Percentiles rank a stretch among this genome's conserved stretches.
phyloP scores from a whole-genome alignment of 2,329 filamentous ascomycete species.

The Calonectria honghensis region DNA sequence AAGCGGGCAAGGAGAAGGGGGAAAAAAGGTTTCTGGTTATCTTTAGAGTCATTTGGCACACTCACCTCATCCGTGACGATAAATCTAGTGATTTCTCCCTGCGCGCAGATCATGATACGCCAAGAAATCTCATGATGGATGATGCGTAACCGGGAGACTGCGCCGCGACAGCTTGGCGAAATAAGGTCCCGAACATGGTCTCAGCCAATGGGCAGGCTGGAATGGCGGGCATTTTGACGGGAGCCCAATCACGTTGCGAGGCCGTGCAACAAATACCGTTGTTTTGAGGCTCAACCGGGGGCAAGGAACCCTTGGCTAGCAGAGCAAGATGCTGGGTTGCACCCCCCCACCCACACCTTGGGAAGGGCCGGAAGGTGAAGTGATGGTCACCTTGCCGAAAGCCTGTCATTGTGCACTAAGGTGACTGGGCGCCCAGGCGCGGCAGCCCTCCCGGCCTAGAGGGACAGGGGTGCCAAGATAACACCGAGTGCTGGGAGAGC shows the following conservation, averaged over 20 bases:
- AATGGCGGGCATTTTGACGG: conserved; percentile 3
- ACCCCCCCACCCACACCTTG: conserved; percentile 33
- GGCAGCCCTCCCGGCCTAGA: conserved; percentile 45
- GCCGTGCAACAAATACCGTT: conserved; percentile 32
- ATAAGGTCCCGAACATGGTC: conserved; percentile 30
- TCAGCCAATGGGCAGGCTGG: conserved; percentile 31
- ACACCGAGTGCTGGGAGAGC: conserved; percentile 47
- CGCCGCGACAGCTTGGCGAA: conserved; percentile 37
- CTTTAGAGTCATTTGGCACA: conserved; percentile 24
- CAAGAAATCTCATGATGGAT: conserved; percentile 37
- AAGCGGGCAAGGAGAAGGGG: background rate
- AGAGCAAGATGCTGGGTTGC: conserved; percentile 18
- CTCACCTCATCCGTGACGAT: conserved; percentile 25
- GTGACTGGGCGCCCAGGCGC: conserved; percentile 45
- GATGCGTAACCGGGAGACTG: conserved; percentile 35
- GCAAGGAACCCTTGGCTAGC: conserved; percentile 26
- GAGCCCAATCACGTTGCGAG: conserved; percentile 8
- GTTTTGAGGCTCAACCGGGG: conserved; percentile 36
- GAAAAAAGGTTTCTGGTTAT: conserved; percentile 12
- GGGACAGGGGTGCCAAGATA: conserved; percentile 44
- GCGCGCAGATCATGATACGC: conserved; percentile 37
- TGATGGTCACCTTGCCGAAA: conserved; percentile 29
- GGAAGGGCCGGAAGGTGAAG: conserved; percentile 23
- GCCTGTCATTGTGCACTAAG: conserved; percentile 41
- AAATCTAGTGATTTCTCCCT: conserved; percentile 19